Evolutionary conservation across 768 basidiomycete species (phyloP).

Genomic region (Dentipellis sp.): DNA sequence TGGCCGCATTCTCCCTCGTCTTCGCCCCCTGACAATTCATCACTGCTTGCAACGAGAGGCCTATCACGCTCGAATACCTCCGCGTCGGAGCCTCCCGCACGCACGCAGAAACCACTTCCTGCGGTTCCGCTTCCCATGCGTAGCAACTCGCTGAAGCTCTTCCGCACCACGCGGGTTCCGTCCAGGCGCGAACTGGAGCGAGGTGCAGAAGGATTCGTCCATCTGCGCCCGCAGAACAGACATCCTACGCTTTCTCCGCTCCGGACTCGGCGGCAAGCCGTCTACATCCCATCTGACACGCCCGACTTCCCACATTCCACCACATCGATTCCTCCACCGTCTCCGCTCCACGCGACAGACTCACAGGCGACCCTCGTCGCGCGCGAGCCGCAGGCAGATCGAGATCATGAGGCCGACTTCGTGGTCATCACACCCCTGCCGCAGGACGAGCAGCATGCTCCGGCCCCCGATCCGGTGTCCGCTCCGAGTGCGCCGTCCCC

Average conservation of each 20-base stretch:
- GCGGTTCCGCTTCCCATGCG: conserved; percentile 7
- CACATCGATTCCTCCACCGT: neutral
- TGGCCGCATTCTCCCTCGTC: conserved; percentile 12
- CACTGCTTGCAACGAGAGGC: neutral
- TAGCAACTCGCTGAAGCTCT: conserved; percentile 12
- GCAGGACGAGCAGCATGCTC: no score
- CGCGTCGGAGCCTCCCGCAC: conserved; percentile 2
- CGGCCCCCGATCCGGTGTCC: neutral
- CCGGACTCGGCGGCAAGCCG: neutral
- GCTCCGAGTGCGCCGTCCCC: neutral
- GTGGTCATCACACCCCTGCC: neutral
- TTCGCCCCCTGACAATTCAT: neutral
- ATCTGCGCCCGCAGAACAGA: conserved; percentile 3
- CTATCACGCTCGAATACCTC: conserved; percentile 10
- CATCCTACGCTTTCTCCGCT: neutral
- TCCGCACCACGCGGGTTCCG: neutral
- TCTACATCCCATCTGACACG: neutral
- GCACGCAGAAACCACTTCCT: conserved; percentile 10
- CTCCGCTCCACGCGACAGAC: neutral
- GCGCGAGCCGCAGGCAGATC: neutral
- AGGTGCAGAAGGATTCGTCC: neutral
- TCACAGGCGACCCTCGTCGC: conserved; percentile 14
- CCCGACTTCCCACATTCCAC: neutral
- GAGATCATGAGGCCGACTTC: neutral
- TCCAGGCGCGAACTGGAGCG: neutral